Base-by-base conservation (phyloP, 768 basidiomycete species). In the Kwoniella botswanensis region DNA sequence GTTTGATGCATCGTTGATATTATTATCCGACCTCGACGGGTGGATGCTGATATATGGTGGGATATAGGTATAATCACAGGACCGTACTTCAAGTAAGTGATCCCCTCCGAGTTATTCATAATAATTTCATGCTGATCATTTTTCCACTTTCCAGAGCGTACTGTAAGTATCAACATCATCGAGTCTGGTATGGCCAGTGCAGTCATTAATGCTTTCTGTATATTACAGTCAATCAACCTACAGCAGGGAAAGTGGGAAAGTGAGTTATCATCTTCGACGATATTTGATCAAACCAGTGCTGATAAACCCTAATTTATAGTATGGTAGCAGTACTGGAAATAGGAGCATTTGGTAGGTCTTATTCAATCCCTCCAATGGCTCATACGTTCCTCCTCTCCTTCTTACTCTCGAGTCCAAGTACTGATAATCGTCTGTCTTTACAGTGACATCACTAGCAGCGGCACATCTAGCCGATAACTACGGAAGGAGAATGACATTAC, bases 251-350 rank as follows among this genome's bases (percentile, higher is more conserved):
- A 77, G 83, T 94, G 24, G 94, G 93, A n/a, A 93, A 92, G 76
- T 78, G 63, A 70, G 76, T 66, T 9, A 5, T 35, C 35, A 3
- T 35, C 3, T 35, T 35, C 35, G 35, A 21, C 18, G 0, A 44
- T 15, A 24, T 22, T 55, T 46, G 43, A 56, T 10, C 24, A 17
- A 53, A 4, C 18, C 18, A 5, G 12, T 59, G 26, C n/a, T 44
- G 24, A 55, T 55, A 9, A 3, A 2, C 42, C 56, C 43, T 52
- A 35, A 2, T 21, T 50, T 5, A 24, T 46, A 79, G 76, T 21
- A 94, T 98, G 91, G 94, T 97, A 52, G 93, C 94, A n/a, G 90
- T 95, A 5, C 85, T 96, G 43, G 94, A 98, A 84, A 87, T 98
- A 44, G 94, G 94, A 55, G 94, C 94, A 50, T 90, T 97, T 82